These are phyloP conservation scores for Euphorbia schlechtendalii DNA, from an alignment of 441 rosid species.

Conservation along the genomic window DNA sequence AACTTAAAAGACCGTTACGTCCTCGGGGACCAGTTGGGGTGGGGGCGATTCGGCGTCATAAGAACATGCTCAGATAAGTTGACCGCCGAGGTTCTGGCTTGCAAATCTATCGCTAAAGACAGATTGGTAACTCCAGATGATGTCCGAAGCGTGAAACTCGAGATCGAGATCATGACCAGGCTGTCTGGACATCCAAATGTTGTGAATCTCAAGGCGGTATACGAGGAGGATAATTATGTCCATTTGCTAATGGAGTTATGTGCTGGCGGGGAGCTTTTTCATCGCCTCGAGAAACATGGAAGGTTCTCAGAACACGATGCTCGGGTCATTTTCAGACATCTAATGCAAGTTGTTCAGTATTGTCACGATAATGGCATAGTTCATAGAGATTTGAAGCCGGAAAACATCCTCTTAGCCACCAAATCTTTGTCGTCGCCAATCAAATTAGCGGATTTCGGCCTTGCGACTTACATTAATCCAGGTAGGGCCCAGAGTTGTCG, in stretches of 20 bases:
- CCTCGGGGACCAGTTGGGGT: slow-evolving; percentile 64
- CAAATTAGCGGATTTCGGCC: slow-evolving; percentile 88
- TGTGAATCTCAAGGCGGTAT: slow-evolving; percentile 72
- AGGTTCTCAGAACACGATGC: slow-evolving; percentile 60
- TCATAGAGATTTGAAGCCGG: slow-evolving; percentile 81
- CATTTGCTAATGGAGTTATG: slow-evolving; percentile 82
- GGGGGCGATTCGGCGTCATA: slow-evolving; percentile 74
- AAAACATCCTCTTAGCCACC: slow-evolving; percentile 69
- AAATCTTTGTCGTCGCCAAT: slow-evolving; percentile 61
- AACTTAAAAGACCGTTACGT: slow-evolving; percentile 52
- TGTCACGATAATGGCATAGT: slow-evolving; percentile 84
- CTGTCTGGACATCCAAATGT: slow-evolving; percentile 74
- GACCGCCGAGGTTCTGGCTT: slow-evolving; percentile 66
- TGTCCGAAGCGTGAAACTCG: slow-evolving; percentile 56
- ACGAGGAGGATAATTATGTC: slow-evolving; percentile 70
- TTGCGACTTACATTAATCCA: slow-evolving; percentile 70
- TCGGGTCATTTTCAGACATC: slow-evolving; percentile 51
- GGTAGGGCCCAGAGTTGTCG: slow-evolving; percentile 32
- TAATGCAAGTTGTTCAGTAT: slow-evolving; percentile 40
- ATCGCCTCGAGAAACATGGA: slow-evolving; percentile 61
- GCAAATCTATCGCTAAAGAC: slow-evolving; percentile 73
- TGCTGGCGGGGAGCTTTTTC: slow-evolving; percentile 77
- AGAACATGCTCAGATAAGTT: slow-evolving; percentile 61
- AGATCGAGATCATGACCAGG: slow-evolving; percentile 74
- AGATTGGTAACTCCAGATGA: slow-evolving; percentile 52